phyloP scores from a whole-genome alignment of 305 asterid species.

The Fraxinus xanthoxyloides region DNA sequence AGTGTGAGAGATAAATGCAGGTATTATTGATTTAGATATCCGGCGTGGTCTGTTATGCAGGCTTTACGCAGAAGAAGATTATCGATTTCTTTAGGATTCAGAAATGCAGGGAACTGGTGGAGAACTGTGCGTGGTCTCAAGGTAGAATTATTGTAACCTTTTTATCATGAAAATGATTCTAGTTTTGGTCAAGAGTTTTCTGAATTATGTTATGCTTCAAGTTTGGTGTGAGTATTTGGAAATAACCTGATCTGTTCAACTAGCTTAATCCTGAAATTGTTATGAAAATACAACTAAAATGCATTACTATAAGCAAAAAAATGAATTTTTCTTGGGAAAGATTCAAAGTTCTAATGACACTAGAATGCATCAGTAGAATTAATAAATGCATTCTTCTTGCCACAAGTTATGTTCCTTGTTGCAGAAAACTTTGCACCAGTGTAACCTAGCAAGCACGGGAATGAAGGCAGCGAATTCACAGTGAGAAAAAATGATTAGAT shows the following conservation, averaged over 20 bases:
- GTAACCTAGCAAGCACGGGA: background rate
- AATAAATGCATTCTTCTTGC: background rate
- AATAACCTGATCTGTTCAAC: background rate
- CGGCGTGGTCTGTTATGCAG: constrained; percentile 27
- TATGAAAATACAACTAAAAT: constrained; percentile 37
- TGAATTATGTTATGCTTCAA: background rate
- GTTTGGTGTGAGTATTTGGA: background rate
- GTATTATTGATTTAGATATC: background rate
- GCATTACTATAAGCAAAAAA: background rate
- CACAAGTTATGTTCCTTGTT: background rate
- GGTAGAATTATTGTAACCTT: constrained; percentile 40
- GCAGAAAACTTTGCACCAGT: constrained; percentile 7
- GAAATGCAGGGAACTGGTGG: constrained; percentile 39
- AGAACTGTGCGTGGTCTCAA: constrained; percentile 46
- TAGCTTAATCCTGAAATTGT: background rate
- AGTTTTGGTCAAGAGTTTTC: background rate
- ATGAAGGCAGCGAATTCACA: background rate
- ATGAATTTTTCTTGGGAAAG: background rate
- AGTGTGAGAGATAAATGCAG: background rate
- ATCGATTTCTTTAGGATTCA: constrained; percentile 64
- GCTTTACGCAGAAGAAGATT: constrained; percentile 70
- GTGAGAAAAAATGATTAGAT: background rate
- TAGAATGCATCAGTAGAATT: background rate
- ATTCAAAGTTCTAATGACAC: background rate
- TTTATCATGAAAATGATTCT: background rate